Evolutionary conservation across 2,329 filamentous ascomycete genomes (phyloP), one percentile per base, ranked within the genome.

Genomic region (Ciborinia camelliae): DNA sequence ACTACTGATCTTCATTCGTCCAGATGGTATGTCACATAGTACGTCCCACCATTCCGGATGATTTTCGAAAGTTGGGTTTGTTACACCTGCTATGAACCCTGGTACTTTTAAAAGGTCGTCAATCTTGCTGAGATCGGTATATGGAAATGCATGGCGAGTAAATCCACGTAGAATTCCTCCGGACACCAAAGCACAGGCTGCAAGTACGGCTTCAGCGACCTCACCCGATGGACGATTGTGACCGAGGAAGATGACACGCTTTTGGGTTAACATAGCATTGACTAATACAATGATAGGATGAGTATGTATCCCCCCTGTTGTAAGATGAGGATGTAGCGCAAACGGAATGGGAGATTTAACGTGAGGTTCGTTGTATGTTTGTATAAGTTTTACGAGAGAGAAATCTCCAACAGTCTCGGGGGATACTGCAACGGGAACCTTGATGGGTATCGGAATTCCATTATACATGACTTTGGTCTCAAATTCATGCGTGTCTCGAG

Each of bases 21-120:
- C 95, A 1, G 89, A 94, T 0, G 93, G 90, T 50, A 99, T 81
- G 76, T 99, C 95, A 76, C 95, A 99, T 15, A 99, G 82, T 12
- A 99, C 79, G 77, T 99, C 95, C 95, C 95, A 99, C 95, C 95
- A 99, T 75, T 97, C 93, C 0, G 90, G 91, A 73, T 98, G 94
- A 73, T 92, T 87, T 67, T 94, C 92, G 75, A 99, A 99, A 0
- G 92, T 94, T 7, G 95, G 95, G 74, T 99, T 99, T 1, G 94
- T 99, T 48, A 99, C 95, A 65, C 95, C 95, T 3, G 95, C 95
- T 72, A 99, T 97, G 77, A 99, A 99, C 2, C 95, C 95, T 8
- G 95, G 94, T 0, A 99, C 95, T 72, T 96, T 94, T 55, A 99
- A 83, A 14, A 99, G 84, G 75, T 98, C 95, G 70, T 99, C 95